Percentiles rank a stretch among this genome's conserved stretches.
Conservation (phyloP, 495 filamentous ascomycete genomes). For the Monascus purpureus region DNA sequence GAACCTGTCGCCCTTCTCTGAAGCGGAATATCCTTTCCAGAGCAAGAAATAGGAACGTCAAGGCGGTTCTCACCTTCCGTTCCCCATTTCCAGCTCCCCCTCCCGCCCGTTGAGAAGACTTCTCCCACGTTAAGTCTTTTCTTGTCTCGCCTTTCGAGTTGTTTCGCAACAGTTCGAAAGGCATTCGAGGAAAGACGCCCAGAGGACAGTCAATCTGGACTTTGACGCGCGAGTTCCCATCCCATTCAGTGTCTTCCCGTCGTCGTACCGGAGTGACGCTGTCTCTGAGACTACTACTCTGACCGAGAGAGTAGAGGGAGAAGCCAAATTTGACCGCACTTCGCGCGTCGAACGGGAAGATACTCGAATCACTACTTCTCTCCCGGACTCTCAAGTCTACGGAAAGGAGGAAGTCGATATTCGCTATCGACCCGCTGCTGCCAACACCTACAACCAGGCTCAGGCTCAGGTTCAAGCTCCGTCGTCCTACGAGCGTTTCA, state of each 20-base stretch:
- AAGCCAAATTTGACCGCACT: slow-evolving; percentile 66
- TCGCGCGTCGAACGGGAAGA: slow-evolving; percentile 89
- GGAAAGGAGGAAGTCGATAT: slow-evolving; percentile 68
- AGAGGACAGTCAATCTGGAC: slow-evolving; percentile 93
- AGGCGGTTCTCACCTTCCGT: too few relatives aligned
- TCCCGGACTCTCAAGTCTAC: slow-evolving; percentile 51
- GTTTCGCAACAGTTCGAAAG: slow-evolving; percentile 66
- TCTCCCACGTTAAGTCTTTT: slow-evolving; percentile 63
- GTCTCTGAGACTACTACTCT: slow-evolving; percentile 66
- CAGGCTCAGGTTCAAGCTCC: background rate
- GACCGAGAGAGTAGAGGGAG: slow-evolving; percentile 67
- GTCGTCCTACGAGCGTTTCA: slow-evolving; percentile 7
- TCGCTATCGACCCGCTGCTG: slow-evolving; percentile 19
- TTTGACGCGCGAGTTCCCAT: slow-evolving; percentile 99
- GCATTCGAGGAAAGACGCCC: slow-evolving; percentile 82
- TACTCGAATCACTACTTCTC: slow-evolving; percentile 54
- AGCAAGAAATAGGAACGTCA: too few relatives aligned
- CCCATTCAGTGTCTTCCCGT: slow-evolving; percentile 99
- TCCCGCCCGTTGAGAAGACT: too few relatives aligned
- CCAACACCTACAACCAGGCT: slow-evolving; percentile 1
- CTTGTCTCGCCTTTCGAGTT: slow-evolving; percentile 89
- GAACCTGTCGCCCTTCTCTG: too few relatives aligned
- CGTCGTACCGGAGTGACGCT: slow-evolving; percentile 87
- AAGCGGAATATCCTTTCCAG: too few relatives aligned
- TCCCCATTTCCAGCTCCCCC: too few relatives aligned